Evolutionary conservation across 768 basidiomycete genomes (phyloP).

Genomic region (Baorangia bicolor): DNA sequence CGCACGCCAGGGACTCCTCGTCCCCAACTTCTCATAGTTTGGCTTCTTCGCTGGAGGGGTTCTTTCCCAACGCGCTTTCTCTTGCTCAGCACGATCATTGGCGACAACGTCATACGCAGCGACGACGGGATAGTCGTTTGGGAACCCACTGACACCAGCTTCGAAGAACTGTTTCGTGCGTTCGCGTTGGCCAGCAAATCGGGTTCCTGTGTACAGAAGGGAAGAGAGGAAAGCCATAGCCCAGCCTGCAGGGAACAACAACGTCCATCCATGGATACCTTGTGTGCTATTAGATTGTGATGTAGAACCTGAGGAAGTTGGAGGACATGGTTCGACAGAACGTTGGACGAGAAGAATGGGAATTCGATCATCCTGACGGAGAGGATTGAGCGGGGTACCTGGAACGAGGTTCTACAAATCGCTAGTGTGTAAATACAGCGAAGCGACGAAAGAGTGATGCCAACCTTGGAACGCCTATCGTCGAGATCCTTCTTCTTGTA

Average conservation of each 20-base stretch:
- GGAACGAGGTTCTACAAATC: conserved; percentile 67
- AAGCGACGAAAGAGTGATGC: not conserved
- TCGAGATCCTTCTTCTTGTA: conserved; percentile 88
- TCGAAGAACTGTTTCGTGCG: conserved; percentile 81
- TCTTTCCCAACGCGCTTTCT: conserved; percentile 64
- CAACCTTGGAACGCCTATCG: conserved; percentile 70
- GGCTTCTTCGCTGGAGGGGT: conserved; percentile 87
- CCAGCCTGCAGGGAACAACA: conserved; percentile 88
- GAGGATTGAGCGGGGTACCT: conserved; percentile 65
- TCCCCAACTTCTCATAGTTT: conserved; percentile 65
- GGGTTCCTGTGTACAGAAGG: conserved; percentile 77
- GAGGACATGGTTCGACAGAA: conserved; percentile 48
- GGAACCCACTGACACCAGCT: conserved; percentile 71
- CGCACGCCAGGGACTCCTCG: conserved; percentile 68
- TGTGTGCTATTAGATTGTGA: conserved; percentile 31
- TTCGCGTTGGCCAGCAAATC: conserved; percentile 84
- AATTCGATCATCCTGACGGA: conserved; percentile 76
- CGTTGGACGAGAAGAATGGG: conserved; percentile 84
- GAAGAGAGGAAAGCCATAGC: conserved; percentile 86
- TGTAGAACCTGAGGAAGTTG: conserved; percentile 14
- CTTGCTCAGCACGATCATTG: conserved; percentile 47
- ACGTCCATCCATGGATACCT: conserved; percentile 80
- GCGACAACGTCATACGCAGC: conserved; percentile 53
- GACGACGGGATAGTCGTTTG: conserved; percentile 73
- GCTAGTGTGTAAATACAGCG: not conserved